Evolutionary conservation across 2,329 filamentous ascomycete species (phyloP).

Genomic region (Talaromyces sp.): DNA sequence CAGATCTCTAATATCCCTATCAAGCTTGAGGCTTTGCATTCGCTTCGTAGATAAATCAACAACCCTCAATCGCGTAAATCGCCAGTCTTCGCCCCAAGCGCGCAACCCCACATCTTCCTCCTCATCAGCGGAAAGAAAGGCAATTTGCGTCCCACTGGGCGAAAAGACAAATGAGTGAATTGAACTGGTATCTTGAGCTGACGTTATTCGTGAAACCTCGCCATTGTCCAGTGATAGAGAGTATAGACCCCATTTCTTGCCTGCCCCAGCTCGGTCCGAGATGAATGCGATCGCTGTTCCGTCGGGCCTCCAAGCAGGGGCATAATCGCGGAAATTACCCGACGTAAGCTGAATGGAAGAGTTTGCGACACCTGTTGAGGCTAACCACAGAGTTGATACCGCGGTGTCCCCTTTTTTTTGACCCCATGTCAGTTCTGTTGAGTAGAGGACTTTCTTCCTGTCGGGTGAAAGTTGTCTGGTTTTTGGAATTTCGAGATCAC

Average conservation of each 20-base stretch:
- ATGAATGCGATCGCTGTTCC: slow-evolving; percentile 14
- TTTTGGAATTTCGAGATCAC: slow-evolving; percentile 8
- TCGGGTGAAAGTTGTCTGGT: slow-evolving; percentile 7
- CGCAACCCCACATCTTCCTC: slow-evolving; percentile 1
- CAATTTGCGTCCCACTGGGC: slow-evolving; percentile 8
- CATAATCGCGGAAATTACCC: slow-evolving; percentile 15
- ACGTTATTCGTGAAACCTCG: slow-evolving; percentile 10
- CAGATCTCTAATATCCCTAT: slow-evolving; percentile 10
- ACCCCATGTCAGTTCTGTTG: slow-evolving; percentile 7
- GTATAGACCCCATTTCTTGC: slow-evolving; percentile 13
- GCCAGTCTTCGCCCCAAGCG: slow-evolving; percentile 12
- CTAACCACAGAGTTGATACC: slow-evolving; percentile 13
- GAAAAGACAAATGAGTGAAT: slow-evolving; percentile 9
- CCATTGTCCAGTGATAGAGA: slow-evolving; percentile 1
- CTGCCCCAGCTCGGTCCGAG: slow-evolving; percentile 13
- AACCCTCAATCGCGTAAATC: slow-evolving; percentile 13
- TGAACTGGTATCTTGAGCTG: slow-evolving; percentile 4
- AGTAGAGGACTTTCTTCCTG: slow-evolving; percentile 5
- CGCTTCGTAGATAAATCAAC: slow-evolving; percentile 13
- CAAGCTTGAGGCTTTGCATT: slow-evolving; percentile 8
- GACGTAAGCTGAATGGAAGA: slow-evolving; percentile 12
- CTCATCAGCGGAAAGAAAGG: slow-evolving; percentile 13
- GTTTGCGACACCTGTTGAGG: slow-evolving; percentile 6
- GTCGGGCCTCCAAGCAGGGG: slow-evolving; percentile 18
- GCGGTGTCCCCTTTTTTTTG: slow-evolving; percentile 6